phyloP scores from a whole-genome alignment of 1,139 yeast genomes.

The Geotrichum restrictum region DNA sequence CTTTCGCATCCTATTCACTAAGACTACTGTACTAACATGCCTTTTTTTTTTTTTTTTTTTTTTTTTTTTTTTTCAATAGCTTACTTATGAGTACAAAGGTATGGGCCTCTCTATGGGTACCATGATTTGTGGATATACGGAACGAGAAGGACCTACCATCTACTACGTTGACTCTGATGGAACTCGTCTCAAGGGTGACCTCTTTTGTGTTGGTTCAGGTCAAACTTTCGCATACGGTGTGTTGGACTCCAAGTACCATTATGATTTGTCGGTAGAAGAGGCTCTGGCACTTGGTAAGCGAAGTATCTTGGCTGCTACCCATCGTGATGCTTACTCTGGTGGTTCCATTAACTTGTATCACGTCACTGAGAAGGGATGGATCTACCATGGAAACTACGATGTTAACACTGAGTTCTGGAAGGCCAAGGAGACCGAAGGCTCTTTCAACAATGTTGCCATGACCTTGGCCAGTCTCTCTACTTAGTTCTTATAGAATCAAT shows the following conservation, averaged over 20 bases:
- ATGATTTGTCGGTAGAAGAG: slow-evolving; percentile 89
- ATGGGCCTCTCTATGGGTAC: slow-evolving; percentile 99
- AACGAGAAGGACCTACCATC: slow-evolving; percentile 91
- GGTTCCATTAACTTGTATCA: slow-evolving; percentile 92
- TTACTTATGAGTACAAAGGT: slow-evolving; percentile 92
- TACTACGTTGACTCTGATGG: slow-evolving; percentile 98
- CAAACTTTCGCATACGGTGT: slow-evolving; percentile 99
- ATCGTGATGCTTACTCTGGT: slow-evolving; percentile 98
- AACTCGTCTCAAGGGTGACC: slow-evolving; percentile 87
- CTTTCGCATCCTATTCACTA: neutral
- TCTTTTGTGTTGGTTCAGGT: slow-evolving; percentile 98
- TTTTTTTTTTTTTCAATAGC: too few species aligned
- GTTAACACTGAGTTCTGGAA: slow-evolving; percentile 93
- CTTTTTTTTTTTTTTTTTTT: too few species aligned
- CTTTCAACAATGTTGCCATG: slow-evolving; percentile 78
- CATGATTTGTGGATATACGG: slow-evolving; percentile 95
- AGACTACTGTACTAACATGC: neutral
- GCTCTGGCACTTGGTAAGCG: slow-evolving; percentile 93
- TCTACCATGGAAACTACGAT: slow-evolving; percentile 89
- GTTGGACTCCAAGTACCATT: slow-evolving; percentile 79
- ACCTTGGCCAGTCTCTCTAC: neutral
- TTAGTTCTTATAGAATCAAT: neutral
- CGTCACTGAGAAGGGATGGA: slow-evolving; percentile 92
- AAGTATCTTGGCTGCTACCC: slow-evolving; percentile 94
- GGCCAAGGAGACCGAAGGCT: slow-evolving; percentile 78